phyloP scores from a whole-genome alignment of 2,329 filamentous ascomycete species.

The Raffaelea ambrosiae region DNA sequence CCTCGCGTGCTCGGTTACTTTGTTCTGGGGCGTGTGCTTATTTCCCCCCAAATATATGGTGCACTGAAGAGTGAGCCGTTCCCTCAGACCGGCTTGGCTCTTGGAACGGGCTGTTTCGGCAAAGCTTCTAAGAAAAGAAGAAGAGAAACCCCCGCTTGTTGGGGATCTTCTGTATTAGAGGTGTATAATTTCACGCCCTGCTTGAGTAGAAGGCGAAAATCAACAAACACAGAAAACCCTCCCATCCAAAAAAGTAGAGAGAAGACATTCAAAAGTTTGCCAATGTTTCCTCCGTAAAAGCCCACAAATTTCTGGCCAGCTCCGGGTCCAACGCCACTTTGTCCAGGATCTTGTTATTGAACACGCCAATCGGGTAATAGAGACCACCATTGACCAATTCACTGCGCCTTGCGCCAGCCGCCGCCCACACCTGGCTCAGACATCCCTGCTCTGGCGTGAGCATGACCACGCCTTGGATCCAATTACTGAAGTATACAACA shows the following conservation, averaged over 20 bases:
- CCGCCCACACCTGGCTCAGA: conserved; percentile 32
- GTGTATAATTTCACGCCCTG: too few relatives aligned
- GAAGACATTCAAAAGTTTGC: conserved; percentile 5
- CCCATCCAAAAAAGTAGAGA: too few relatives aligned
- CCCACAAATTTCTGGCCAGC: conserved; percentile 24
- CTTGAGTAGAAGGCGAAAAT: too few relatives aligned
- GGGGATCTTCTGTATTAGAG: too few relatives aligned
- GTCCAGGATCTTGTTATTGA: conserved; percentile 15
- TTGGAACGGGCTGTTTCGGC: background rate
- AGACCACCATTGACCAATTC: conserved; percentile 24
- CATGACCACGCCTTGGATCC: conserved; percentile 8
- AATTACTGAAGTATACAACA: conserved; percentile 12
- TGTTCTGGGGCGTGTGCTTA: too few relatives aligned
- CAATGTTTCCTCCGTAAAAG: conserved; percentile 25
- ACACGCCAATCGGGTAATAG: conserved; percentile 27
- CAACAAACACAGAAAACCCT: background rate
- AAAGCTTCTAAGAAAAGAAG: background rate
- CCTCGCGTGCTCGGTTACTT: too few relatives aligned
- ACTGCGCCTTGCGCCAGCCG: conserved; percentile 16
- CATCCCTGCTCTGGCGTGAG: conserved; percentile 24
- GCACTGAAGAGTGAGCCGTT: too few relatives aligned
- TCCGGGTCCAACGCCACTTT: conserved; percentile 18
- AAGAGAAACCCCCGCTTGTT: background rate
- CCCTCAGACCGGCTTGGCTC: conserved; percentile 1
- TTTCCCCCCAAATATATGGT: too few relatives aligned